Percentiles rank a stretch among this genome's conserved stretches.
These are phyloP conservation scores for Trichoderma aggressivum DNA, from an alignment of 2,329 filamentous ascomycete species.

Conservation along the genomic window DNA sequence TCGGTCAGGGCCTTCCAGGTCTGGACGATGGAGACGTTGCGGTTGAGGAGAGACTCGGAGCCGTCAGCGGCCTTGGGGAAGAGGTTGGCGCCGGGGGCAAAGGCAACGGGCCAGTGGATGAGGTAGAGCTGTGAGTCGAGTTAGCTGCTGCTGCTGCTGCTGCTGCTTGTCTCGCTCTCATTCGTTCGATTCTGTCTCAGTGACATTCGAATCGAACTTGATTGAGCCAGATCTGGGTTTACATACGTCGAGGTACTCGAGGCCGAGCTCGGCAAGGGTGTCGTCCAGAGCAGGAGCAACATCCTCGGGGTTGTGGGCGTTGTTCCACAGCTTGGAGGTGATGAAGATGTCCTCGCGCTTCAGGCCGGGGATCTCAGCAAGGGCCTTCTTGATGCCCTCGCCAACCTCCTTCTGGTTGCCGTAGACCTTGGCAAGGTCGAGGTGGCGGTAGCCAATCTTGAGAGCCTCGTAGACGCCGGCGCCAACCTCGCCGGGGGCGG, in stretches of 20 bases:
- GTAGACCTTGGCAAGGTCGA: conserved; percentile 54
- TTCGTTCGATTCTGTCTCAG: neutral
- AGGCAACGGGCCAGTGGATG: conserved; percentile 60
- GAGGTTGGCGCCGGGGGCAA: conserved; percentile 38
- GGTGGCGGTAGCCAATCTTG: conserved; percentile 61
- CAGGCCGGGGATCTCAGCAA: conserved; percentile 47
- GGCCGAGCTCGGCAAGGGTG: conserved; percentile 52
- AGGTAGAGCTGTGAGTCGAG: conserved; percentile 47
- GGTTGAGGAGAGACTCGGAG: conserved; percentile 43
- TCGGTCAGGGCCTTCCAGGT: conserved; percentile 52
- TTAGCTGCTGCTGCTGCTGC: neutral
- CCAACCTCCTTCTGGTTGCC: conserved; percentile 62
- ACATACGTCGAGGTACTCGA: conserved; percentile 55
- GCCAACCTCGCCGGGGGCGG: conserved; percentile 60
- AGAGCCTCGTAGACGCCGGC: conserved; percentile 63
- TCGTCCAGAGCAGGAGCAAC: conserved; percentile 55
- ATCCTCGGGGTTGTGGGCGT: conserved; percentile 54
- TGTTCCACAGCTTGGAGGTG: conserved; percentile 63
- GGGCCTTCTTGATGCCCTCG: conserved; percentile 49
- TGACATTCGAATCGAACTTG: neutral
- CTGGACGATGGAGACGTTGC: conserved; percentile 39
- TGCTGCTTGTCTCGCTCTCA: neutral
- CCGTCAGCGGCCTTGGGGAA: conserved; percentile 43
- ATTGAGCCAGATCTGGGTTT: neutral
- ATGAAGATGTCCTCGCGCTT: conserved; percentile 47